Evolutionary conservation across 257 asterid species (phyloP), one percentile per base, ranked within the genome.

Genomic region (Osmanthus fragrans): DNA sequence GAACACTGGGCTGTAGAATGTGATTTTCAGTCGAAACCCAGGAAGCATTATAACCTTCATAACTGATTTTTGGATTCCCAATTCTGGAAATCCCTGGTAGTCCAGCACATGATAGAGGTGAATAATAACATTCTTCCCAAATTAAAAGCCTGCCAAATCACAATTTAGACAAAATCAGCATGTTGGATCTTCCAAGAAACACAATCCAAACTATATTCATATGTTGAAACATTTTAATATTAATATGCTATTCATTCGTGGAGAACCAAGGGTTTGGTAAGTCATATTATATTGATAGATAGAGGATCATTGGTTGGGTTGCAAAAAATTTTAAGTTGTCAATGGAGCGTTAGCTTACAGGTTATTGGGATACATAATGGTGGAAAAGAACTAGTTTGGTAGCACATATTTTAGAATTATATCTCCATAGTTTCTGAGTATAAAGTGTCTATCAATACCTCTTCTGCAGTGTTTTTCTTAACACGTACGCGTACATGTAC

Each of bases 71-170:
- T 16, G 74, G 81, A 82, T 80, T 84, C 45, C 69, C 69, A 77
- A 45, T 73, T 71, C 84, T 88, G 68, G 87, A 76, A 68, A 63
- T 70, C 65, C 79, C 87, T 2, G 75, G 79, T 49, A 64, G 79
- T 40, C 83, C 77, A 27, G 78, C 76, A 73, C 72, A 80, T 12
- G 86, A 64, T 65, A 56, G 76, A 0, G 83, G 83, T 58, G 82
- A 91, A 68, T 83, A 80, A 79, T 84, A 92, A 85, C 90, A 89
- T 73, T 92, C 97, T 80, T 92, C 96, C 94, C 91, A 90, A 77
- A 92, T 87, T 83, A 92, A 84, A 80, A 92, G 83, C 88, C 97
- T 92, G 89, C 73, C 70, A 77, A 71, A 72, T 33, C 73, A 30
- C 77, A 81, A 39, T 64, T 25, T 29, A 27, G 42, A 29, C 16